Conservation (phyloP, 768 basidiomycete genomes). For the Mycena capillaripes region DNA sequence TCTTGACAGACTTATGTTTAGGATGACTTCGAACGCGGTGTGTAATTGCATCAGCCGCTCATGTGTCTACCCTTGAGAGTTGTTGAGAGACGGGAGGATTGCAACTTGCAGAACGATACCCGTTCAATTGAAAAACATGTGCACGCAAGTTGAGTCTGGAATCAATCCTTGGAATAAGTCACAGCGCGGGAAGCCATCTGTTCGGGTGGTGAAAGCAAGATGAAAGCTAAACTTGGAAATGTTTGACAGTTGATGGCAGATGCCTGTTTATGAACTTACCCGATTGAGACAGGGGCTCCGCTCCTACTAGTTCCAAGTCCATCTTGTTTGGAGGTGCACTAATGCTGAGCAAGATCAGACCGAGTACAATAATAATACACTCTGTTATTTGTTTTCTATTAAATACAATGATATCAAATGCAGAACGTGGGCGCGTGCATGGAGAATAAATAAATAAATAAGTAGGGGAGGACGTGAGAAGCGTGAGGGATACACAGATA, state of each 20-base stretch:
- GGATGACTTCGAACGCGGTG: no score
- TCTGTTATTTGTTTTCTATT: background rate
- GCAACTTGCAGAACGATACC: no score
- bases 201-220: no score
- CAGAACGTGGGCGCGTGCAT: background rate
- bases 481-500: background rate
- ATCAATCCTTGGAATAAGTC: no score
- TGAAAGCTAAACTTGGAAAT: background rate
- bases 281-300: slow-evolving; percentile 4
- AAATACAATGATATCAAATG: slow-evolving; percentile 20
- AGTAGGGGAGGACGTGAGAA: background rate
- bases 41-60: no score
- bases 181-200: no score
- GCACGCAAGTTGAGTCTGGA: no score
- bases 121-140: no score
- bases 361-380: slow-evolving; percentile 12
- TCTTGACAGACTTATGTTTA: no score
- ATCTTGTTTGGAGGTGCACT: background rate
- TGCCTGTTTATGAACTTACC: background rate
- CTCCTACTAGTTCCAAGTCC: background rate
- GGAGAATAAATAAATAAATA: slow-evolving; percentile 5
- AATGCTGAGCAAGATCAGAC: background rate
- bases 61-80: no score
- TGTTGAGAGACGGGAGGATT: no score
- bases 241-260: no score